Percentiles rank a stretch among this genome's conserved stretches.
These are phyloP conservation scores for Pestalotiopsis sp. DNA, from an alignment of 2,329 filamentous ascomycete genomes.

Conservation along the genomic window DNA sequence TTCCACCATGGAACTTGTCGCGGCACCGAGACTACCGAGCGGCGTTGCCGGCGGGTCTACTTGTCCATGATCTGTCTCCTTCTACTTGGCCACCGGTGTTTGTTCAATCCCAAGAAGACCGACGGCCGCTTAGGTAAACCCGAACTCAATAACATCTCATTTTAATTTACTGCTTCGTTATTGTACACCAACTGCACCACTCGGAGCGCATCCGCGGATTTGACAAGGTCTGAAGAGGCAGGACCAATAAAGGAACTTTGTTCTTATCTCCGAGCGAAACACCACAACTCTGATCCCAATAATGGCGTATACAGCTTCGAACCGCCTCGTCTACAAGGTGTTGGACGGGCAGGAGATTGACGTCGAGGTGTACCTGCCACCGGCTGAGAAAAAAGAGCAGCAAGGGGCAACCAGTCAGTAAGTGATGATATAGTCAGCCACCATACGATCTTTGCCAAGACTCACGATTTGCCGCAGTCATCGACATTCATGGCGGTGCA, in stretches of 20 bases:
- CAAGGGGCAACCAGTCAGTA: conserved; percentile 6
- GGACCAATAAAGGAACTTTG: not conserved
- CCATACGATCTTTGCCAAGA: not conserved
- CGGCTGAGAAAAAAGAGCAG: not conserved
- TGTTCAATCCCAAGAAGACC: not conserved
- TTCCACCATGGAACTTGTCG: not conserved
- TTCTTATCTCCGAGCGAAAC: not conserved
- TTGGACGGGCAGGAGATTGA: conserved; percentile 30
- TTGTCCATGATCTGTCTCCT: not conserved
- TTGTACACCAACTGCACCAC: not conserved
- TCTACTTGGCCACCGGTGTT: not conserved
- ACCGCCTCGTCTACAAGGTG: conserved; percentile 31
- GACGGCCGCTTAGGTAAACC: conserved; percentile 6
- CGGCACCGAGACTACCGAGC: not conserved
- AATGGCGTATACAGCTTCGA: conserved; percentile 7
- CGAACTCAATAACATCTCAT: not conserved
- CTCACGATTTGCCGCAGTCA: conserved; percentile 30
- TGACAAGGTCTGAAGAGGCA: not conserved
- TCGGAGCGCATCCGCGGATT: not conserved
- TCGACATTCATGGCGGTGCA: conserved; percentile 46
- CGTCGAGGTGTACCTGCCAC: conserved; percentile 31
- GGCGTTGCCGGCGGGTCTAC: not conserved
- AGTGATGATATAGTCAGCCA: not conserved
- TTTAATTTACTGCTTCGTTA: not conserved
- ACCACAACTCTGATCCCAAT: not conserved